phyloP scores from a whole-genome alignment of 2,329 filamentous ascomycete genomes.

The Trichoderma citrinoviride region DNA sequence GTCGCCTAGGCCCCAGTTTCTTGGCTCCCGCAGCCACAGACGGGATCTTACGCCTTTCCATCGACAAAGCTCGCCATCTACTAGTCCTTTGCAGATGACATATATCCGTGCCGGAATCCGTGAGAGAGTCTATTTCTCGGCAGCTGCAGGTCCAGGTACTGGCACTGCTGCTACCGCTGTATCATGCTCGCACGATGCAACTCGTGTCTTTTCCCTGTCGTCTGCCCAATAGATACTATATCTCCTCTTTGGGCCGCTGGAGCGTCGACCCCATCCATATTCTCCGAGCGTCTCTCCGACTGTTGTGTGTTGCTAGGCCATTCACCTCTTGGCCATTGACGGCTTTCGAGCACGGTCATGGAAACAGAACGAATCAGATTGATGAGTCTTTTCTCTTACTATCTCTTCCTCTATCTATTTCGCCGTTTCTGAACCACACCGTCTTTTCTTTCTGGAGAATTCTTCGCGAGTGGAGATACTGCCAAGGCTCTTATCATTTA shows the following conservation, averaged over 20 bases:
- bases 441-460: neutral
- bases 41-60: neutral
- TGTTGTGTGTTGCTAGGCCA: neutral
- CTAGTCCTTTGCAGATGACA: neutral
- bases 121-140: neutral
- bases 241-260: neutral
- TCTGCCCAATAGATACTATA: neutral
- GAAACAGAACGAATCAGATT: neutral
- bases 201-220: neutral
- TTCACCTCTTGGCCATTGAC: neutral
- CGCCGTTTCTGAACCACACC: neutral
- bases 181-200: neutral
- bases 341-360: neutral
- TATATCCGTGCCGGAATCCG: neutral
- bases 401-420: neutral
- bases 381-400: neutral
- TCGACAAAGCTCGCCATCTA: slow-evolving; percentile 3
- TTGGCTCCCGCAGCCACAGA: slow-evolving; percentile 2
- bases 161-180: too few species aligned
- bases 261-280: neutral
- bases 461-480: neutral
- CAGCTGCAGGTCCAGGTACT: neutral
- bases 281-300: neutral
- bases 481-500: slow-evolving; percentile 15
- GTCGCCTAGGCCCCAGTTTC: neutral